These are phyloP conservation scores for Cyclostephanos tholiformis DNA, from an alignment of 108 stramenopile genomes.

Conservation along the genomic window DNA sequence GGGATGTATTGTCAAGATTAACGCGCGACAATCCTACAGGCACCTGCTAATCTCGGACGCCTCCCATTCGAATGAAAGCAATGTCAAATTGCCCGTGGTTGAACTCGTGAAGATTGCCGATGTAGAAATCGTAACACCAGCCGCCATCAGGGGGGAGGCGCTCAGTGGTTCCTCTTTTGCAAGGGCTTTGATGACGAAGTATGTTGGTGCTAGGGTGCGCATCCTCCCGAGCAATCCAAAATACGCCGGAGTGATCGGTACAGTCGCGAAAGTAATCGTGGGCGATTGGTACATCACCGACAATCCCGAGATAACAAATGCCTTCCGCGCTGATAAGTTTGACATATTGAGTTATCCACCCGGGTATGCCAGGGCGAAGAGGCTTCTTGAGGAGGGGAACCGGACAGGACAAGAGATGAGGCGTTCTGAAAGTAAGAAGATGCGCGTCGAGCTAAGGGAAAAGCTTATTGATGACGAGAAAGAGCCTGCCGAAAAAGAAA, in stretches of 20 bases:
- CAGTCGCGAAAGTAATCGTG: neutral
- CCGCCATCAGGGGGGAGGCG: neutral
- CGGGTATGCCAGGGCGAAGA: neutral
- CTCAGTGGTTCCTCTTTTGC: neutral
- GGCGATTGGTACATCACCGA: conserved; percentile 25
- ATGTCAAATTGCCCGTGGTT: neutral
- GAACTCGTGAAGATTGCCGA: neutral
- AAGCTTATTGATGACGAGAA: neutral
- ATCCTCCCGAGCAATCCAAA: neutral
- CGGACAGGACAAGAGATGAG: neutral
- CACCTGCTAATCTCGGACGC: neutral
- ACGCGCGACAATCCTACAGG: neutral
- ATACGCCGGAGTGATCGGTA: neutral
- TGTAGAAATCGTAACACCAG: neutral
- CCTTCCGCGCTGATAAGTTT: conserved; percentile 5
- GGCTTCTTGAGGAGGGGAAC: neutral
- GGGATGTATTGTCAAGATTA: neutral
- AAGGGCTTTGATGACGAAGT: neutral
- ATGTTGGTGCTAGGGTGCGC: neutral
- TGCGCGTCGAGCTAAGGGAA: neutral
- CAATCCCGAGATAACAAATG: conserved; percentile 15
- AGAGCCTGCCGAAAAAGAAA: neutral
- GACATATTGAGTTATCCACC: conserved; percentile 9
- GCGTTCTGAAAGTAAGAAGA: neutral
- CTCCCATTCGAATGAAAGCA: neutral